Percentiles rank a stretch among this genome's conserved stretches.
phyloP scores from a whole-genome alignment of 2,329 filamentous ascomycete species.

The Geosmithia putterillii region DNA sequence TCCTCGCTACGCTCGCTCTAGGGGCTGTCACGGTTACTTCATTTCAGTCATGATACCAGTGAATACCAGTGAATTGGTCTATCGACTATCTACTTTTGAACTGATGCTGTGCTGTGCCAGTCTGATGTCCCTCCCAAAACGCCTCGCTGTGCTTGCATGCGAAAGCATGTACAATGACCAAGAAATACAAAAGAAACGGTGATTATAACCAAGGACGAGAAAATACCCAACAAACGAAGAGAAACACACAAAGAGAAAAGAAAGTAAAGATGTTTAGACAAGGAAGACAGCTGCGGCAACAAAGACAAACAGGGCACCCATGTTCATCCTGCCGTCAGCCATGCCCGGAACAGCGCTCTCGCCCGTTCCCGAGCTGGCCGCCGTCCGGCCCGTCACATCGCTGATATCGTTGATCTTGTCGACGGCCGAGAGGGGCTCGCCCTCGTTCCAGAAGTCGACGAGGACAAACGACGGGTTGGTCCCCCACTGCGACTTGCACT shows the following conservation, averaged over 20 bases:
- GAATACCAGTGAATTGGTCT: no score
- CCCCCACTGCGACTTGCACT: slow-evolving; percentile 47
- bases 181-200: background rate
- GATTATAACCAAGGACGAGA: background rate
- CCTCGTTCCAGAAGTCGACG: slow-evolving; percentile 70
- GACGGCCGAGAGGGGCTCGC: slow-evolving; percentile 55
- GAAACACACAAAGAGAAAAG: no score
- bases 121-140: background rate
- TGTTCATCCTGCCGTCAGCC: slow-evolving; percentile 7
- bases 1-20: no score
- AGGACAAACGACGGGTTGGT: slow-evolving; percentile 58
- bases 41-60: no score
- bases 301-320: slow-evolving; percentile 20
- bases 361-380: background rate
- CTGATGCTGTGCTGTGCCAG: background rate
- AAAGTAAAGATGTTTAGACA: background rate
- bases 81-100: no score
- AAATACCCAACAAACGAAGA: background rate
- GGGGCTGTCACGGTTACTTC: no score
- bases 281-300: slow-evolving; percentile 2
- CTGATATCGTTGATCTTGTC: slow-evolving; percentile 53
- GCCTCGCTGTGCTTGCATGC: slow-evolving; percentile 1
- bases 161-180: slow-evolving; percentile 1
- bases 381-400: slow-evolving; percentile 19
- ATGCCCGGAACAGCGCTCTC: background rate